phyloP scores from a whole-genome alignment of 371 early-diverging fungal genomes.

The Actinomortierella ambigua region DNA sequence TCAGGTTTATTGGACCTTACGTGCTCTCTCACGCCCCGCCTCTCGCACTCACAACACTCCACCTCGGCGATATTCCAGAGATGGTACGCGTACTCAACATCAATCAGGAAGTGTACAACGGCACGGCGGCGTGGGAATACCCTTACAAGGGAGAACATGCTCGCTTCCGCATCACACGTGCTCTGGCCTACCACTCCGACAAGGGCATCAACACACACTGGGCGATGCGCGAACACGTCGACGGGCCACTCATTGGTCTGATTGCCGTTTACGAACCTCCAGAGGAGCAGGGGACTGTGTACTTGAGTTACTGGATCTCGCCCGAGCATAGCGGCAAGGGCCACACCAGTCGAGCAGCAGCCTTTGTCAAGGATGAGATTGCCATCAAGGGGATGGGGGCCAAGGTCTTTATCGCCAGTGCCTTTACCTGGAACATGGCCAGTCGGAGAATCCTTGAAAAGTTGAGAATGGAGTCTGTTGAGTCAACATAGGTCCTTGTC shows the following conservation, averaged over 20 bases:
- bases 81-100: constrained; percentile 36
- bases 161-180: constrained; percentile 8
- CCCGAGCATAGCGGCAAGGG: no score
- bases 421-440: no score
- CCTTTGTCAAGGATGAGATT: no score
- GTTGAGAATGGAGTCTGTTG: no score
- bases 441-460: no score
- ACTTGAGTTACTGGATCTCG: no score
- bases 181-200: constrained; percentile 1
- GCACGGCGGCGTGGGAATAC: constrained; percentile 29
- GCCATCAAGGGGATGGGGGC: no score
- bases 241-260: constrained; percentile 41
- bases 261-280: constrained; percentile 10
- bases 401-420: no score
- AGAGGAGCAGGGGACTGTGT: no score
- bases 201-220: constrained; percentile 26
- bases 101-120: constrained; percentile 32
- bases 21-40: constrained; percentile 17
- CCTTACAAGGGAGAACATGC: constrained; percentile 32
- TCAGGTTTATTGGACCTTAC: constrained; percentile 19
- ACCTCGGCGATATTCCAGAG: constrained; percentile 23
- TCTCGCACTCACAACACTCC: constrained; percentile 29
- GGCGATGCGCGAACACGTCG: constrained; percentile 28
- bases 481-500: no score
- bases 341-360: no score